phyloP scores from a whole-genome alignment of 148 eudicot species.

The Silene conica region DNA sequence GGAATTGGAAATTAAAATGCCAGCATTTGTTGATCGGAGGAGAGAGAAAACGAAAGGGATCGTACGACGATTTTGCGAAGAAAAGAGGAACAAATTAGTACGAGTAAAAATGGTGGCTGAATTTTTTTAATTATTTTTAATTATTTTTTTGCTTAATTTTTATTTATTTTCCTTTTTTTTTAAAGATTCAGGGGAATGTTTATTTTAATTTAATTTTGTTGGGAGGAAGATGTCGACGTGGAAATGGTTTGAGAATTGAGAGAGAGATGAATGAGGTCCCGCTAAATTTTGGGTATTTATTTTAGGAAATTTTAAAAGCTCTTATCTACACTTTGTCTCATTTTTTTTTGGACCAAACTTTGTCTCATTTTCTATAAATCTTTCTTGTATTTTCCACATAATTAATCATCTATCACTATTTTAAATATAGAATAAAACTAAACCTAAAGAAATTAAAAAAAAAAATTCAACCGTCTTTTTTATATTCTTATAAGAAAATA shows the following conservation, averaged over 20 bases:
- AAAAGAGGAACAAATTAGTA: conserved; percentile 17
- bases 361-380: background rate
- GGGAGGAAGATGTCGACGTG: conserved; percentile 11
- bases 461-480: no score
- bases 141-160: background rate
- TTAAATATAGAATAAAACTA: no score
- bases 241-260: conserved; percentile 1
- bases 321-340: background rate
- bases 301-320: background rate
- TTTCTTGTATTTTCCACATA: no score
- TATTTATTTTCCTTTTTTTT: background rate
- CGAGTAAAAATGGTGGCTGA: conserved; percentile 27
- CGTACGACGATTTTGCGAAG: conserved; percentile 23
- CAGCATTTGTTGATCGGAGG: conserved; percentile 51
- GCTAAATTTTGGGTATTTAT: conserved; percentile 13
- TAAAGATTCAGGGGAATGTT: background rate
- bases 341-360: background rate
- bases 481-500: no score
- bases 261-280: background rate
- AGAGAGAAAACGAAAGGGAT: conserved; percentile 24
- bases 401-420: no score
- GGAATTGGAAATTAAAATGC: conserved; percentile 18
- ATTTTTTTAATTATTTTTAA: no score
- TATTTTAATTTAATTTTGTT: background rate
- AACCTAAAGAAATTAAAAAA: no score